Percentiles rank a stretch among this genome's conserved stretches.
These are phyloP conservation scores for Trametes cubensis DNA, from an alignment of 768 basidiomycete species.

Conservation along the genomic window DNA sequence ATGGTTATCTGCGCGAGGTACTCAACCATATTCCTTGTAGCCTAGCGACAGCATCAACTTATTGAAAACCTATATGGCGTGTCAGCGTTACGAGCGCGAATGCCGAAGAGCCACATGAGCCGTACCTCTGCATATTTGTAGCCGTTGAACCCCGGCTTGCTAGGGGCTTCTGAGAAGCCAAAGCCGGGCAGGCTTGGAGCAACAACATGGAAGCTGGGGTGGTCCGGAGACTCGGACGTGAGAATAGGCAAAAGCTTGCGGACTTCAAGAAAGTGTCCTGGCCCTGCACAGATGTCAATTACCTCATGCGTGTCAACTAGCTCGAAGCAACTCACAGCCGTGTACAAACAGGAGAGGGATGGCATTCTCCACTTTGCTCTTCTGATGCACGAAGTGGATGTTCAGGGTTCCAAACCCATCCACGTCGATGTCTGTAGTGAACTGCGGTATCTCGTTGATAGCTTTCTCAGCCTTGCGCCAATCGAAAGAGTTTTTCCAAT, in stretches of 20 bases:
- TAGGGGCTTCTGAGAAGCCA: constrained; percentile 62
- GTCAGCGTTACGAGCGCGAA: too few relatives aligned
- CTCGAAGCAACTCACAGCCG: constrained; percentile 49
- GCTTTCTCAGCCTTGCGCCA: constrained; percentile 57
- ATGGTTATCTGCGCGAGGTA: too few relatives aligned
- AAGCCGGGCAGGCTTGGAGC: constrained; percentile 60
- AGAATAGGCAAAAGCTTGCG: constrained; percentile 59
- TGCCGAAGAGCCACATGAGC: too few relatives aligned
- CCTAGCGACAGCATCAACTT: constrained; percentile 36
- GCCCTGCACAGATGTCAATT: constrained; percentile 53
- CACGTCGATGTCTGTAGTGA: constrained; percentile 52
- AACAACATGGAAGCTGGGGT: constrained; percentile 66
- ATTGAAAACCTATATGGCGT: constrained; percentile 18
- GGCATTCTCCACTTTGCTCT: constrained; percentile 44
- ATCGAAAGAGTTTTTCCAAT: constrained; percentile 58
- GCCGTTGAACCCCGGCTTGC: constrained; percentile 50
- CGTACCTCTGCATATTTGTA: constrained; percentile 61
- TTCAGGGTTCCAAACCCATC: constrained; percentile 50
- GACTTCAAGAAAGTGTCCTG: constrained; percentile 60
- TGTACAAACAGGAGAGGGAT: constrained; percentile 67
- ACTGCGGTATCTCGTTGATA: constrained; percentile 61
- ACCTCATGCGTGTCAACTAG: too few relatives aligned
- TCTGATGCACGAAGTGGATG: constrained; percentile 62
- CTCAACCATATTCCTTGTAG: constrained; percentile 32
- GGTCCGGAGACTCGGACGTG: constrained; percentile 39